Evolutionary conservation across 2,329 filamentous ascomycete genomes (phyloP).

Genomic region (Acrocalymma vagum): DNA sequence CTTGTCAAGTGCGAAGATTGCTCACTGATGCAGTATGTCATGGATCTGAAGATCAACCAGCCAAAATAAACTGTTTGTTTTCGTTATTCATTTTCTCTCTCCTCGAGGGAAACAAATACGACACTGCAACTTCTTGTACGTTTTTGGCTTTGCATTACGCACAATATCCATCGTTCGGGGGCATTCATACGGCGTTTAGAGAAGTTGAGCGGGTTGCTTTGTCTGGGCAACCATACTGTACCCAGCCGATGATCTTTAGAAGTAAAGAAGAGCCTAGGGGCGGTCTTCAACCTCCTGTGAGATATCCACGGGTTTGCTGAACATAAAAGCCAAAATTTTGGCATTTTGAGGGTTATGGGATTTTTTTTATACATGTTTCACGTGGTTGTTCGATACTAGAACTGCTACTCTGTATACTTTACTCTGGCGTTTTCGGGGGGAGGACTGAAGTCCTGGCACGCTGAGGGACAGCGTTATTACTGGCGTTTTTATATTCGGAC

Average conservation of each 20-base stretch:
- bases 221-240: conserved; percentile 13
- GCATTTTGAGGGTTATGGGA: too few species aligned
- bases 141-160: conserved; percentile 1
- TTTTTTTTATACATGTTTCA: too few species aligned
- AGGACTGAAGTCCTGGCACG: too few species aligned
- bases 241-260: background rate
- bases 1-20: conserved; percentile 58
- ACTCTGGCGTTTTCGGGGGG: too few species aligned
- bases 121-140: background rate
- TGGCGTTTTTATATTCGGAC: too few species aligned
- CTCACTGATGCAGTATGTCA: conserved; percentile 53
- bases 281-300: too few species aligned
- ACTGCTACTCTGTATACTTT: too few species aligned
- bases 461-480: too few species aligned
- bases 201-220: conserved; percentile 16
- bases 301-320: too few species aligned
- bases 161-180: conserved; percentile 8
- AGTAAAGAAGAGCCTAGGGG: too few species aligned
- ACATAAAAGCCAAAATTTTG: too few species aligned
- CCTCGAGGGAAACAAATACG: background rate
- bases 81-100: background rate
- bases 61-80: conserved; percentile 16
- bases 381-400: too few species aligned
- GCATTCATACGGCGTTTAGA: conserved; percentile 27
- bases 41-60: conserved; percentile 50